Percentiles rank a stretch among this genome's conserved stretches.
These are phyloP conservation scores for Coniochaeta ligniaria DNA, from an alignment of 2,329 filamentous ascomycete species.

Conservation along the genomic window DNA sequence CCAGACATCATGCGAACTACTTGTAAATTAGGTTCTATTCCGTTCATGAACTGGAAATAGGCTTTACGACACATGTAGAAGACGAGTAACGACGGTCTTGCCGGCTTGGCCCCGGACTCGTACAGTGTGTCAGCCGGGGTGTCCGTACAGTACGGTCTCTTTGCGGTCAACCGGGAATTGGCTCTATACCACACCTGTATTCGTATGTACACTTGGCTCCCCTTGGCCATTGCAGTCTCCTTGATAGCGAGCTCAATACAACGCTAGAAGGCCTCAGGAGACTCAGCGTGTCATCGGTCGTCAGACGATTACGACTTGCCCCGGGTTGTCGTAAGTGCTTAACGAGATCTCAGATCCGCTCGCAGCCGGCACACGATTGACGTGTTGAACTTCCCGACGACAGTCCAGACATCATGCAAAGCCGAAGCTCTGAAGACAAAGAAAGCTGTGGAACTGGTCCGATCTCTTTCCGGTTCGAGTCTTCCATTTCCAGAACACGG, in stretches of 20 bases:
- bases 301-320: not conserved
- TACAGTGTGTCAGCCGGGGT: not conserved
- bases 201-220: too few relatives aligned
- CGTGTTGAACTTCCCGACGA: too few relatives aligned
- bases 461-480: not conserved
- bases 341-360: constrained; percentile 1
- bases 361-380: not conserved
- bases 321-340: not conserved
- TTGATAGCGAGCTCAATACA: not conserved
- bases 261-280: not conserved
- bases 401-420: not conserved
- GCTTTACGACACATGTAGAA: not conserved
- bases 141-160: not conserved
- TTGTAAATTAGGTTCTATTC: too few relatives aligned
- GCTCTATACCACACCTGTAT: not conserved
- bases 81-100: not conserved
- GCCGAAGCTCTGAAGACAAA: not conserved
- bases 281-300: not conserved
- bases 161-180: not conserved
- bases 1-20: not conserved
- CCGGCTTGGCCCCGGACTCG: not conserved
- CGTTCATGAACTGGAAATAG: not conserved
- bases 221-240: not conserved
- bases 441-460: not conserved
- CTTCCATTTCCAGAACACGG: not conserved